phyloP scores from a whole-genome alignment of 768 basidiomycete species.

The Antrodiella citrinella region DNA sequence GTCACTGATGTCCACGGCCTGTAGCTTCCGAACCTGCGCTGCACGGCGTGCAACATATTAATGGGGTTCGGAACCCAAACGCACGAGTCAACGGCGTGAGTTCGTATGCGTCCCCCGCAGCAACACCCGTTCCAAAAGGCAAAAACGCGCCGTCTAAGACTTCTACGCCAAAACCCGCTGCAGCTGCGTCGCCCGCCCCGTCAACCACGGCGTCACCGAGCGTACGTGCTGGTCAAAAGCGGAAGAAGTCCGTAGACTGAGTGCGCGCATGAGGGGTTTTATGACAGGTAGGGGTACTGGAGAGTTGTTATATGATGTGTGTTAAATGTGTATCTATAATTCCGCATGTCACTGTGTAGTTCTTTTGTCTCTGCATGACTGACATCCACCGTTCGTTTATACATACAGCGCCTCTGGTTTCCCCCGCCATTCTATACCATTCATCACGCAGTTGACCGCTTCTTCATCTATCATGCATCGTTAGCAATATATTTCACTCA shows the following conservation, averaged over 20 bases:
- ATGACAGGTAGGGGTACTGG: neutral
- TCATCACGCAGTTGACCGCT: neutral
- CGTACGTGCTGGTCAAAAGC: conserved; percentile 40
- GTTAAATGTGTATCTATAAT: neutral
- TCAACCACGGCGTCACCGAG: conserved; percentile 13
- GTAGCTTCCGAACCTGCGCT: conserved; percentile 5
- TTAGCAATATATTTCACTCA: neutral
- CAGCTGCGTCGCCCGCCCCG: conserved; percentile 3
- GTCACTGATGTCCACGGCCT: neutral
- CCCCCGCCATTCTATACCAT: neutral
- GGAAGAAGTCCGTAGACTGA: conserved; percentile 40
- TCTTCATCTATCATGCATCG: neutral
- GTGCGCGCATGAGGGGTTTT: conserved; percentile 5
- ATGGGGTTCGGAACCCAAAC: conserved; percentile 13
- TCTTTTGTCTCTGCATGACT: neutral
- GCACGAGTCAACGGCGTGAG: conserved; percentile 9
- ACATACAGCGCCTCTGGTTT: too few relatives aligned
- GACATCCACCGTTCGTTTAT: neutral
- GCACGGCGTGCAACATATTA: conserved; percentile 8
- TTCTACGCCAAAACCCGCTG: neutral
- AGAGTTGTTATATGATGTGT: neutral
- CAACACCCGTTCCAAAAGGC: conserved; percentile 5
- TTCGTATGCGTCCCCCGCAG: conserved; percentile 5
- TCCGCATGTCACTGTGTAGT: neutral
- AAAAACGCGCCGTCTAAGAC: conserved; percentile 5